Conservation (phyloP, 306 rosid genomes). For the Amphicarpaea edgeworthii region DNA sequence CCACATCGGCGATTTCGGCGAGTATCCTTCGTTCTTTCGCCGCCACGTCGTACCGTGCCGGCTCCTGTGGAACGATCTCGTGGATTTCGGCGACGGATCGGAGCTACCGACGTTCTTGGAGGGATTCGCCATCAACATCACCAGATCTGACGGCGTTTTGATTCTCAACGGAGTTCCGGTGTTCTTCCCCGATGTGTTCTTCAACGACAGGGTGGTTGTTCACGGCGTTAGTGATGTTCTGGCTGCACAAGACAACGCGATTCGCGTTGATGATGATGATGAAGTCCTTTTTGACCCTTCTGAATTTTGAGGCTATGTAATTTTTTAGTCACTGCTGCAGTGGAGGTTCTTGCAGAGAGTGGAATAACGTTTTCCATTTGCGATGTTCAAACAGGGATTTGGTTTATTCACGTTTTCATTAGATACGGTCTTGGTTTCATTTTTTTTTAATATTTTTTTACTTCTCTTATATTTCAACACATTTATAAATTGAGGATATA, state of each 20-base stretch:
- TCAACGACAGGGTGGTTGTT: constrained; percentile 63
- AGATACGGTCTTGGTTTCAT: background rate
- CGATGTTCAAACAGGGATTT: background rate
- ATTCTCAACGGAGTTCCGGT: constrained; percentile 68
- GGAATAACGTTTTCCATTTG: constrained; percentile 4
- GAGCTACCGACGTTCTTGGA: constrained; percentile 63
- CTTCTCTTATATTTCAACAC: no score
- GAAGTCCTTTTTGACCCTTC: constrained; percentile 41
- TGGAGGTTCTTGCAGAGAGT: background rate
- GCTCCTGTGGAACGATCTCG: constrained; percentile 71
- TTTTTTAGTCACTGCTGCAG: constrained; percentile 16
- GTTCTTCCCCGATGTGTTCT: constrained; percentile 57
- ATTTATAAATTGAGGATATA: no score
- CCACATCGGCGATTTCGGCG: constrained; percentile 46
- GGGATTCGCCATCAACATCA: constrained; percentile 59
- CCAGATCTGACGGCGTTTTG: constrained; percentile 60
- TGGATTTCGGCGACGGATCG: constrained; percentile 51
- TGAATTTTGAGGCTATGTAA: constrained; percentile 54
- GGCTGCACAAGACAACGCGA: constrained; percentile 19
- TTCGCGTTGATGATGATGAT: constrained; percentile 3
- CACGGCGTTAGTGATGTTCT: constrained; percentile 75
- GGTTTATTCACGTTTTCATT: background rate
- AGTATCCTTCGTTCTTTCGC: constrained; percentile 61
- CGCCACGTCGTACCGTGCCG: constrained; percentile 81
- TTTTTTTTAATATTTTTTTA: no score